Base-by-base conservation (phyloP, 1,284 basidiomycete species). In the Microbotryomycetes sp. region DNA sequence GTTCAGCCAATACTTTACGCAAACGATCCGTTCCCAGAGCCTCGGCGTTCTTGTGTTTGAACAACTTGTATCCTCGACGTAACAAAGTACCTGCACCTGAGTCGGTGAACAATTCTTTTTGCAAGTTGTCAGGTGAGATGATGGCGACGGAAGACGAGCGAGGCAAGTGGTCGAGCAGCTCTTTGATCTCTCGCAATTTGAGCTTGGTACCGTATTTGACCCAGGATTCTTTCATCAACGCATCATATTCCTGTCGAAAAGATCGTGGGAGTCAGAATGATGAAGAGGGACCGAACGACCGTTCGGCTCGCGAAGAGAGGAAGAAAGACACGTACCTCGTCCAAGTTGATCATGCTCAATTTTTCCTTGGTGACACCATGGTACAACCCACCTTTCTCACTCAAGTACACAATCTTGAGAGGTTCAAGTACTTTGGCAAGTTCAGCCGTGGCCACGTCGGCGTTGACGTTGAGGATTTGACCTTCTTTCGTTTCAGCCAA, bases 151-250 rank as follows among this genome's bases (percentile, higher is more conserved):
- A 97, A 23, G 94, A 97, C 3, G 96, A 89, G 69, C 96, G 92
- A 31, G 96, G 94, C 63, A 98, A 89, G 78, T 96, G 89, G 77
- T 98, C 96, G 59, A 99, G 85, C 51, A 99, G 85, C 76, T 98
- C 94, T 80, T 99, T 99, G 83, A 98, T 97, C 78, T 98, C 94
- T 70, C 94, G 88, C 56, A 99, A 83, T 80, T 98, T 98, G 78
- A 99, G 89, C 79, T 99, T 99, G 71, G 96, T 98, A 68, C 94
- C 94, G 75, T 86, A 97, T 78, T 97, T 97, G 79, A 99, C 94
- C 94, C 96, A 99, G n/a, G 92, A 84, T 79, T 97, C 87, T 76
- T 93, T 96, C 92, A 98, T 92, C 63, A 99, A 84, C 47, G 83
- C 83, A 70, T 96, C 90, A 78, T 97, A 98, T 80, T 99, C 94